Evolutionary conservation across 2,329 filamentous ascomycete species (phyloP), one percentile per base, ranked within the genome.

Genomic region (Neopestalotiopsis rosae): DNA sequence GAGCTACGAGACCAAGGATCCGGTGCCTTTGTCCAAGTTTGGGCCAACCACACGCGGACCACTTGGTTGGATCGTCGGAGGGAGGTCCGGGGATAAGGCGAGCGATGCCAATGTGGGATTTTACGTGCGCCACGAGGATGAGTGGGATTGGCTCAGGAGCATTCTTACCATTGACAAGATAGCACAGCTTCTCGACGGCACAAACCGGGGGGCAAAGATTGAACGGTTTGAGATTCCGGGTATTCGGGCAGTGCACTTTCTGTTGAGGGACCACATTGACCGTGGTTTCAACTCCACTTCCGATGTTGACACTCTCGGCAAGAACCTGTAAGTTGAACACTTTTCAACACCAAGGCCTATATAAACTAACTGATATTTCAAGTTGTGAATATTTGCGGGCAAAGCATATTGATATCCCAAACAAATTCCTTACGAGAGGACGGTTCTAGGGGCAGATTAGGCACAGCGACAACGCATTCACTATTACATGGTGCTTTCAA

Each of bases 201-300:
- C 63, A 58, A 67, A 28, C 20, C 69, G 42, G 65, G 67, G 61
- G 59, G 68, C 30, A 69, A 70, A 65, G 40, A 69, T 70, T 24
- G 68, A 69, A 28, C 58, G 68, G 6, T 71, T 71, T 49, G 56
- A 49, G 30, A 40, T 67, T 6, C 69, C 70, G 5, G 63, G 65
- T 30, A 40, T 69, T n/a, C 52, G 52, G 61, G 45, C 76, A 9
- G 78, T 80, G 45, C 79, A 80, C 66, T 80, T 80, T 69, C 72
- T 85, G 56, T 72, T 86, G 28, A 79, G 84, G 67, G 84, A 85
- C 71, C 83, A 85, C 70, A 74, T 85, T 7, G 82, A 84, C 65
- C 76, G 82, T 0, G 82, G 82, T 0, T 83, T 81, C 72, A 79
- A 82, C 66, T 80, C 81, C 4, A 82, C 80, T 45, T 78, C 76